These are phyloP conservation scores for Exophiala bonariae DNA, from an alignment of 2,329 filamentous ascomycete genomes.

Conservation along the genomic window DNA sequence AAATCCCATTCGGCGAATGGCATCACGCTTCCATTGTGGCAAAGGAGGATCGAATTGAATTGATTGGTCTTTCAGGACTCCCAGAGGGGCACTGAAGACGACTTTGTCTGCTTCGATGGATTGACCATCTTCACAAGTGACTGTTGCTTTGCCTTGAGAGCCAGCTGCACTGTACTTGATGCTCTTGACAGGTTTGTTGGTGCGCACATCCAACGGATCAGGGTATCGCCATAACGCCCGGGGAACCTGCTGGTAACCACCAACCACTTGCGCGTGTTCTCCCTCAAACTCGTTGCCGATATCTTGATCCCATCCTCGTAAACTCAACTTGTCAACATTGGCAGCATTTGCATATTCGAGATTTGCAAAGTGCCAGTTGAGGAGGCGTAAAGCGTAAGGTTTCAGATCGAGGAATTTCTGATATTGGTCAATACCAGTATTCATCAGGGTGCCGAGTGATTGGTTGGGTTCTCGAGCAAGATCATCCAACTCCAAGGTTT, in stretches of 20 bases:
- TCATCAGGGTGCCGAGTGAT: conserved; percentile 86
- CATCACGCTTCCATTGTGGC: conserved; percentile 80
- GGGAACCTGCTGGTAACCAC: conserved; percentile 92
- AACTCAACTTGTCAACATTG: conserved; percentile 80
- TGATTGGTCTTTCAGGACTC: conserved; percentile 80
- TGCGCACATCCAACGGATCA: conserved; percentile 72
- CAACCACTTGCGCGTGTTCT: conserved; percentile 86
- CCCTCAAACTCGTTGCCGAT: conserved; percentile 97
- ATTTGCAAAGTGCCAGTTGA: conserved; percentile 99
- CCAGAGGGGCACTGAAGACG: conserved; percentile 86
- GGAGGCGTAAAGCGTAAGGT: conserved; percentile 80
- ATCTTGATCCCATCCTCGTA: conserved; percentile 94
- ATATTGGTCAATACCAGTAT: conserved; percentile 88
- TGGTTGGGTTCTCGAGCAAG: conserved; percentile 64
- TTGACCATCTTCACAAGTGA: conserved; percentile 77
- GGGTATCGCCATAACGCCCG: conserved; percentile 80
- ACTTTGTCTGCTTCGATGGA: conserved; percentile 81
- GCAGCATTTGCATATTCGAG: conserved; percentile 96
- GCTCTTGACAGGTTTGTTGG: conserved; percentile 69
- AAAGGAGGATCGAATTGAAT: conserved; percentile 87
- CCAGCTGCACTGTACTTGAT: conserved; percentile 63
- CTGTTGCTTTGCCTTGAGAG: conserved; percentile 51
- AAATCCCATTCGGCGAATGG: conserved; percentile 83
- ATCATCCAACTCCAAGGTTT: conserved; percentile 69
- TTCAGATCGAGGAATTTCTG: conserved; percentile 77